Evolutionary conservation across 2,329 filamentous ascomycete genomes (phyloP).

Genomic region (Lanzia echinophila): DNA sequence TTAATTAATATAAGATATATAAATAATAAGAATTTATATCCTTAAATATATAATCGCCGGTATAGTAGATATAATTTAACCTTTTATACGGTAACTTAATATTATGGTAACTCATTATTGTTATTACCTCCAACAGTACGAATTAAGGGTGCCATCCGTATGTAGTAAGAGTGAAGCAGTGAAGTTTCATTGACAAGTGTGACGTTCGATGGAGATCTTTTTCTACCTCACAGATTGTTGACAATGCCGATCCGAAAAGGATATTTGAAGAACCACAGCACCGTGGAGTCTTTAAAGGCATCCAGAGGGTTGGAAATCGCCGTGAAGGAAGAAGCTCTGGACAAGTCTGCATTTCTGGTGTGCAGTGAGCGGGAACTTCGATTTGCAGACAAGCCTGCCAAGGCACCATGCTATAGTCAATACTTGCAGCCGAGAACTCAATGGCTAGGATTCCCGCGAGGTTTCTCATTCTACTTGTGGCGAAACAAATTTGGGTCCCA

Average conservation of each 20-base stretch:
- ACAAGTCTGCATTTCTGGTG: not conserved
- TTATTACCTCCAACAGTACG: no score
- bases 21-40: no score
- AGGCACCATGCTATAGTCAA: not conserved
- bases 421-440: not conserved
- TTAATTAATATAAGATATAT: no score
- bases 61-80: no score
- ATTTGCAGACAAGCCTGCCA: not conserved
- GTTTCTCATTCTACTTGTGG: not conserved
- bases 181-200: not conserved
- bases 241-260: not conserved
- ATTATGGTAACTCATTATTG: no score
- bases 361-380: not conserved
- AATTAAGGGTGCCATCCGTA: no score
- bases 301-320: not conserved
- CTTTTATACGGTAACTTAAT: no score
- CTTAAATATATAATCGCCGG: no score
- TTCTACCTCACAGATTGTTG: not conserved
- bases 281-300: not conserved
- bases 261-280: not conserved
- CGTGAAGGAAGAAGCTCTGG: not conserved
- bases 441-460: not conserved
- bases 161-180: no score
- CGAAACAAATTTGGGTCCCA: not conserved
- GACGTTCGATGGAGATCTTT: not conserved